Percentiles rank a stretch among this genome's conserved stretches.
These are phyloP conservation scores for Begonia peltatifolia DNA, from an alignment of 306 rosid species.

Conservation along the genomic window DNA sequence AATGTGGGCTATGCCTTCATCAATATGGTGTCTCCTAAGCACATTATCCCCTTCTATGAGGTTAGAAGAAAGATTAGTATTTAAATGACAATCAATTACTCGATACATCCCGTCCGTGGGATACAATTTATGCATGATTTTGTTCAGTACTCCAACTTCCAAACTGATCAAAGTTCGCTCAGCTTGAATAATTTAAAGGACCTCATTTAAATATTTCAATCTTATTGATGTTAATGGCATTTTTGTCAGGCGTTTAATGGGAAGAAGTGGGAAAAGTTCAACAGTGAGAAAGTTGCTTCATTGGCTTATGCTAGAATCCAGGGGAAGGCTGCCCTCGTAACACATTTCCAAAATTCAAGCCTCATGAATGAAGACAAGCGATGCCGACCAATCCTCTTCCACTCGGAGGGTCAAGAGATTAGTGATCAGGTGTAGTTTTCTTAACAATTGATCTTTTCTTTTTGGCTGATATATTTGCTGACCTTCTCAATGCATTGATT, in stretches of 20 bases:
- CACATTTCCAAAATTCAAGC: slow-evolving; percentile 90
- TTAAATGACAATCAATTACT: too few relatives aligned
- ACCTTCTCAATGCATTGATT: slow-evolving; percentile 10
- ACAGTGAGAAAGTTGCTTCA: slow-evolving; percentile 89
- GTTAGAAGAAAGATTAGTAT: slow-evolving; percentile 13
- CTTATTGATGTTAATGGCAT: neutral
- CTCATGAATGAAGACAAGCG: slow-evolving; percentile 91
- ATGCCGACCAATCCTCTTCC: slow-evolving; percentile 87
- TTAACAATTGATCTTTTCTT: slow-evolving; percentile 1
- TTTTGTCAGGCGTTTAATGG: slow-evolving; percentile 66
- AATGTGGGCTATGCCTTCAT: slow-evolving; percentile 96
- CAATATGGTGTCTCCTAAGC: slow-evolving; percentile 89
- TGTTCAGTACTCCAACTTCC: too few relatives aligned
- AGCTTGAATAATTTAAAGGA: too few relatives aligned
- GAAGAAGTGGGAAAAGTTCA: slow-evolving; percentile 90
- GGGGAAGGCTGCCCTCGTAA: slow-evolving; percentile 85
- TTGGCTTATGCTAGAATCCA: slow-evolving; percentile 90
- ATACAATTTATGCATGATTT: too few relatives aligned
- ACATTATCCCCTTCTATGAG: slow-evolving; percentile 66
- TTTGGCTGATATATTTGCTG: slow-evolving; percentile 4
- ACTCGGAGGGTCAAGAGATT: slow-evolving; percentile 74
- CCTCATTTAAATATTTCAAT: too few relatives aligned
- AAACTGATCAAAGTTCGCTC: too few relatives aligned
- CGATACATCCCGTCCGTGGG: too few relatives aligned
- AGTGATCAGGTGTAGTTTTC: slow-evolving; percentile 44